Evolutionary conservation across 2,329 filamentous ascomycete species (phyloP), one percentile per base, ranked within the genome.

Genomic region (Diplodia sapinea): DNA sequence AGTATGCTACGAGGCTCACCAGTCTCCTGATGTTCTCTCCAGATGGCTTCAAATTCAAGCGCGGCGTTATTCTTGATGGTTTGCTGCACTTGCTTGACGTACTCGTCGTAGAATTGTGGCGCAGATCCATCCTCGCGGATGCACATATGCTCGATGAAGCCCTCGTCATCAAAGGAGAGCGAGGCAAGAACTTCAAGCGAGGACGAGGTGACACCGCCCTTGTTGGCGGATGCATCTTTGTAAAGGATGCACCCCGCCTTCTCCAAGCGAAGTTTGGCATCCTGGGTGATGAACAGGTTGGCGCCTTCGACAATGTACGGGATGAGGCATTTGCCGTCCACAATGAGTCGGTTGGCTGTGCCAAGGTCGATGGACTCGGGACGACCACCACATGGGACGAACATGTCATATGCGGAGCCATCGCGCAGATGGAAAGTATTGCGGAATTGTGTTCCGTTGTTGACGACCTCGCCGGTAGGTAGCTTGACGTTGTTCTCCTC

Each of bases 161-260:
- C 88, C 68, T 88, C 83, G 72, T 99, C 95, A 74, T 99, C 92
- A 76, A 99, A 98, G 50, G 93, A 95, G 68, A 99, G 86, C 15
- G 93, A 95, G 8, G 95, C 95, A 29, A 99, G 87, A 6, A 99
- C 95, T 76, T 99, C 95, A 38, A 98, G 89, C 0, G 95, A 98
- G 0, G 95, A 98, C 0, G 93, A 97, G 0, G 95, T 99, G 55
- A 99, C 95, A 78, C 95, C 95, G 71, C 95, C 95, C 85, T 99
- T 99, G 87, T 99, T 99, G 67, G 94, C 94, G 47, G 93, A 97
- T 5, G 95, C 95, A 79, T 99, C 95, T 83, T 99, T 99, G 89
- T 93, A 97, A 50, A 99, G 82, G 74, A 98, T 88, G 76, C 93
- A 96, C 69, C 95, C 95, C n/a, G 94, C 94, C 73, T 93, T 90